Conservation (phyloP, 2,329 filamentous ascomycete species). For the Aureobasidium uvarum region DNA sequence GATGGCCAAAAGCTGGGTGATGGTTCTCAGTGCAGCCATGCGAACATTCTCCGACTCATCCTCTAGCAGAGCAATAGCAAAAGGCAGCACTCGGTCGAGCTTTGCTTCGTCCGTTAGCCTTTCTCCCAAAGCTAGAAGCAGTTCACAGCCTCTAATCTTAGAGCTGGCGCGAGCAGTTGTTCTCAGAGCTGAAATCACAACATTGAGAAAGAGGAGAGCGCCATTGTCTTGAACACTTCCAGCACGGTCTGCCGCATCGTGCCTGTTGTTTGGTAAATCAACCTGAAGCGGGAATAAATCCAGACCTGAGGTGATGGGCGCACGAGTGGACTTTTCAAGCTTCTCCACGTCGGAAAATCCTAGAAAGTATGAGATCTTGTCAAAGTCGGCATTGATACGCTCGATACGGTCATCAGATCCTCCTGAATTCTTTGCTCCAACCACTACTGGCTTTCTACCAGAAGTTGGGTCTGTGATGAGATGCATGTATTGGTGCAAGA, state of each 20-base stretch:
- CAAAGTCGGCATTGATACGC: conserved; percentile 88
- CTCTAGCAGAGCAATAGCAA: conserved; percentile 76
- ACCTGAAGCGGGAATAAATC: conserved; percentile 76
- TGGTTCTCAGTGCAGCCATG: conserved; percentile 77
- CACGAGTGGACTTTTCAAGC: conserved; percentile 28
- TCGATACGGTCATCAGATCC: conserved; percentile 94
- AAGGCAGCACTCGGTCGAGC: conserved; percentile 87
- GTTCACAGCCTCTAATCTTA: conserved; percentile 82
- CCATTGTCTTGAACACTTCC: conserved; percentile 68
- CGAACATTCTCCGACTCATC: conserved; percentile 83
- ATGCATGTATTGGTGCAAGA: conserved; percentile 96
- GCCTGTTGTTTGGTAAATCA: conserved; percentile 81
- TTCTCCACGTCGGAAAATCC: conserved; percentile 47
- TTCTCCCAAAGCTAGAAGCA: conserved; percentile 88
- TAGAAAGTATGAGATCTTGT: conserved; percentile 95
- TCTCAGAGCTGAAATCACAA: conserved; percentile 83
- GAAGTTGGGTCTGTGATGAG: conserved; percentile 88
- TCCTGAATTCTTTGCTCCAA: conserved; percentile 68
- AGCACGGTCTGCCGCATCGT: conserved; percentile 60
- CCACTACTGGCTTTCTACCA: conserved; percentile 68
- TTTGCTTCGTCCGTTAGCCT: conserved; percentile 92
- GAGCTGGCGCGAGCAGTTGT: conserved; percentile 88
- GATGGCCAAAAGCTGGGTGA: conserved; percentile 84
- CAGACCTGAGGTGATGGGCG: conserved; percentile 48
- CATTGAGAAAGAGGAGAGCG: conserved; percentile 84